A percentile compares a stretch with the other conserved stretches of the same genome.
These are phyloP conservation scores for Epithemia pelagica DNA, from an alignment of 108 stramenopile genomes.

Conservation along the genomic window DNA sequence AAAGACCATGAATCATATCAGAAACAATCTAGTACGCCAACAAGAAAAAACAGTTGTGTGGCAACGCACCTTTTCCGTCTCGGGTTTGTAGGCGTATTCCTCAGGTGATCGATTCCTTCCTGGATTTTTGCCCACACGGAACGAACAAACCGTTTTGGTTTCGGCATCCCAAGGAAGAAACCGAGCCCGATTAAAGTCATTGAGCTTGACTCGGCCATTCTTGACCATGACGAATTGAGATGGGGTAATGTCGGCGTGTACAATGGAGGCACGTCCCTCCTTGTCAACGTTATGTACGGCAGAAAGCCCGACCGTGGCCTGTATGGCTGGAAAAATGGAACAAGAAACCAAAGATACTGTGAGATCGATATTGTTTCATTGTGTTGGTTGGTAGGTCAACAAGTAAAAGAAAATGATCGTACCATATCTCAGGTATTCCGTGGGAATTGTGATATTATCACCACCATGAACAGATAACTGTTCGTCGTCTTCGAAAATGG, in stretches of 20 bases:
- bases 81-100: slow-evolving; percentile 42
- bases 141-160: slow-evolving; percentile 52
- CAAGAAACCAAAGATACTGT: not conserved
- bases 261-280: slow-evolving; percentile 35
- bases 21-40: too few relatives aligned
- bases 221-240: slow-evolving; percentile 59
- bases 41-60: slow-evolving; percentile 4
- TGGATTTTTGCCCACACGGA: slow-evolving; percentile 25
- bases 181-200: slow-evolving; percentile 81
- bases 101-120: slow-evolving; percentile 41
- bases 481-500: not conserved
- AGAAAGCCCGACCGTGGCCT: slow-evolving; percentile 61
- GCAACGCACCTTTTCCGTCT: slow-evolving; percentile 44
- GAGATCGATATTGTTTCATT: not conserved
- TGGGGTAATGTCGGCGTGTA: slow-evolving; percentile 70
- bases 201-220: slow-evolving; percentile 38
- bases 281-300: slow-evolving; percentile 24
- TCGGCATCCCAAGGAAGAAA: slow-evolving; percentile 46
- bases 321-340: slow-evolving; percentile 17
- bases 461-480: not conserved
- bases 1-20: not conserved
- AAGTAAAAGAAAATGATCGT: not conserved
- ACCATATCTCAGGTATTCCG: slow-evolving; percentile 41
- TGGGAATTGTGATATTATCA: not conserved
- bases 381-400: not conserved